A percentile compares a stretch with the other conserved stretches of the same genome.
Conservation (phyloP, 441 rosid genomes). For the Codiaeum variegatum region DNA sequence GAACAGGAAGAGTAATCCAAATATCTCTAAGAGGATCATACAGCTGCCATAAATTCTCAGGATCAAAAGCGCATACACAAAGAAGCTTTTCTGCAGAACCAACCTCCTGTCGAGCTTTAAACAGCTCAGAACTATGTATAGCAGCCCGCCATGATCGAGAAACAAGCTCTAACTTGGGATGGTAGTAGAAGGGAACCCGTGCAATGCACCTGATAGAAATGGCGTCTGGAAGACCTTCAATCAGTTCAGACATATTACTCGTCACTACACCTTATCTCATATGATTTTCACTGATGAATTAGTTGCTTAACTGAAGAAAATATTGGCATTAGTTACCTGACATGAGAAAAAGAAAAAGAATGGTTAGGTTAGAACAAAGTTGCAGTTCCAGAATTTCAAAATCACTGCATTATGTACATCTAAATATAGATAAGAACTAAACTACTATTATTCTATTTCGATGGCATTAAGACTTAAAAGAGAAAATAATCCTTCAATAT, state of each 20-base stretch:
- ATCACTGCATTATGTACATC: not conserved
- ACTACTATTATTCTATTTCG: not conserved
- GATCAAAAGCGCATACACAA: slow-evolving; percentile 83
- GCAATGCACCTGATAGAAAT: slow-evolving; percentile 90
- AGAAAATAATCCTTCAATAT: not conserved
- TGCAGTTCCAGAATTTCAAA: not conserved
- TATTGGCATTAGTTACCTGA: slow-evolving; percentile 29
- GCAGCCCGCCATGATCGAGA: slow-evolving; percentile 87
- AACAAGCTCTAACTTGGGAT: slow-evolving; percentile 75
- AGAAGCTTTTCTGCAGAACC: slow-evolving; percentile 65
- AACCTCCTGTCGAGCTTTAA: slow-evolving; percentile 65
- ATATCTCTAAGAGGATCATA: slow-evolving; percentile 69
- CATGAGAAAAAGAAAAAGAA: slow-evolving; percentile 5
- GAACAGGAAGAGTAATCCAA: slow-evolving; percentile 87
- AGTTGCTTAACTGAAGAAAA: slow-evolving; percentile 11
- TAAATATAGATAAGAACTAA: not conserved
- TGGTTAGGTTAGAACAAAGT: not conserved
- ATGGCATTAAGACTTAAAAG: not conserved
- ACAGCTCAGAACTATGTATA: slow-evolving; percentile 64
- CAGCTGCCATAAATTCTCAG: slow-evolving; percentile 93
- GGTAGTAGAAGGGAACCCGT: slow-evolving; percentile 63
- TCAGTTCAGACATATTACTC: slow-evolving; percentile 70
- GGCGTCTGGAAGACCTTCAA: slow-evolving; percentile 90
- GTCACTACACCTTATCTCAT: slow-evolving; percentile 31
- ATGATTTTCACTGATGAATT: slow-evolving; percentile 17